A percentile compares a stretch with the other conserved stretches of the same genome.
Conservation (phyloP, 768 basidiomycete species). For the Lactifluus hygrophoroides region DNA sequence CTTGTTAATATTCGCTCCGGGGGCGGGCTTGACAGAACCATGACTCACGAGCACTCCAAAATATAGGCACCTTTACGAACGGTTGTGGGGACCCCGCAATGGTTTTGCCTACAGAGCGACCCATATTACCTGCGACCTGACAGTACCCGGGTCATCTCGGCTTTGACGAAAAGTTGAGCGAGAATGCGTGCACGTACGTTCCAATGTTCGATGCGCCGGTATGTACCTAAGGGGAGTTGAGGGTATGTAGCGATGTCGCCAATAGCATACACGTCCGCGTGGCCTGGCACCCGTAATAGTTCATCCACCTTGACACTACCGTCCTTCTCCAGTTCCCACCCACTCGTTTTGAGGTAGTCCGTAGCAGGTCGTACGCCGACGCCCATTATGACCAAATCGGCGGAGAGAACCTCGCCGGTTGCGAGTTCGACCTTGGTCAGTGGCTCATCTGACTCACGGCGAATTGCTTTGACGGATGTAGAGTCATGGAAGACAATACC, state of each 20-base stretch:
- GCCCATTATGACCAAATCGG: conserved; percentile 77
- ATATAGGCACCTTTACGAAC: conserved; percentile 76
- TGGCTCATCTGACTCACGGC: conserved; percentile 41
- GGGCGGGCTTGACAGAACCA: not conserved
- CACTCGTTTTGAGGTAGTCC: conserved; percentile 63
- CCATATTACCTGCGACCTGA: conserved; percentile 79
- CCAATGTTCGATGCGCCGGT: conserved; percentile 80
- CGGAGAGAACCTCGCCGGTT: conserved; percentile 42
- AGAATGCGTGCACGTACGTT: conserved; percentile 41
- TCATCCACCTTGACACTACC: conserved; percentile 74
- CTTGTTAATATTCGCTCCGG: not conserved
- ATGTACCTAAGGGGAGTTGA: conserved; percentile 42
- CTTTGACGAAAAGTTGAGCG: not conserved
- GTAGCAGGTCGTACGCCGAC: conserved; percentile 84
- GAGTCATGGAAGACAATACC: conserved; percentile 82
- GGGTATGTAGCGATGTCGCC: conserved; percentile 82
- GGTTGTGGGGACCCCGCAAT: conserved; percentile 48
- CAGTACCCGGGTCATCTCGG: not conserved
- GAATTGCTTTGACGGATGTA: conserved; percentile 57
- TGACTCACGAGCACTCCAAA: conserved; percentile 80
- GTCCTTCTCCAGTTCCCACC: conserved; percentile 61
- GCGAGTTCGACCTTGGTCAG: conserved; percentile 39
- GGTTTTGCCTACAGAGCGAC: conserved; percentile 71
- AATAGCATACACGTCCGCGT: conserved; percentile 56
- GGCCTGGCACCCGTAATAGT: conserved; percentile 49